phyloP scores from a whole-genome alignment of 768 basidiomycete species.

The Harrya chromipes region DNA sequence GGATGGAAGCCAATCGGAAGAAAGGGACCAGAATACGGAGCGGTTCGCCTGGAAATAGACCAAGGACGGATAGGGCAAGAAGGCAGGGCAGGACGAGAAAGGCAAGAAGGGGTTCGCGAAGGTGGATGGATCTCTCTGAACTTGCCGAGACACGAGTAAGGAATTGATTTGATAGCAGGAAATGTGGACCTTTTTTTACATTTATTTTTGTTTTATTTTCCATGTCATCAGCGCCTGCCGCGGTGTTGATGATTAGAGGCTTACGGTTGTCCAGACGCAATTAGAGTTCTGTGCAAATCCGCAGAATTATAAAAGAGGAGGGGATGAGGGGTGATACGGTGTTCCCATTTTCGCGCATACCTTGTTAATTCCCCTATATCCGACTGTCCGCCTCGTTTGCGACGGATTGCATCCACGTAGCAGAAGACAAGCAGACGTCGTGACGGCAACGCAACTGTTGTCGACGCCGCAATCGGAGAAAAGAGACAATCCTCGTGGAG shows the following conservation, averaged over 20 bases:
- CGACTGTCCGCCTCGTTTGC: not conserved
- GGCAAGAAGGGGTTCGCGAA: constrained; percentile 23
- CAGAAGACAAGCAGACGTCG: no score
- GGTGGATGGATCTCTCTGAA: constrained; percentile 11
- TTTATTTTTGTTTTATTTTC: constrained; percentile 27
- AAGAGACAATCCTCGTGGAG: no score
- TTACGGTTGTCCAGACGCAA: constrained; percentile 22
- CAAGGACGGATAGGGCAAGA: constrained; percentile 40
- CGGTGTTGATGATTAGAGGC: constrained; percentile 27
- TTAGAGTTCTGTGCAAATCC: constrained; percentile 30
- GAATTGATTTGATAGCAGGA: constrained; percentile 26
- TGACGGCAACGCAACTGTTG: no score
- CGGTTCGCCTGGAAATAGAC: constrained; percentile 41
- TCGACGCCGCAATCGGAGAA: no score
- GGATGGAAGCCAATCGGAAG: constrained; percentile 47
- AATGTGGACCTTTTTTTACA: constrained; percentile 29
- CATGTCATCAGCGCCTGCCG: constrained; percentile 26
- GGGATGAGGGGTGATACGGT: constrained; percentile 1
- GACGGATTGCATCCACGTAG: constrained; percentile 9
- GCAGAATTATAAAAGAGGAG: constrained; percentile 28
- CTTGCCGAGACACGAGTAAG: constrained; percentile 29
- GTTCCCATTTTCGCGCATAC: constrained; percentile 16
- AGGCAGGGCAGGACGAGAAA: constrained; percentile 32
- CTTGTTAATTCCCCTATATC: not conserved
- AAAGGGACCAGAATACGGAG: constrained; percentile 40